phyloP scores from a whole-genome alignment of 2,329 filamentous ascomycete genomes.

The Sarocladiaceae sp. region DNA sequence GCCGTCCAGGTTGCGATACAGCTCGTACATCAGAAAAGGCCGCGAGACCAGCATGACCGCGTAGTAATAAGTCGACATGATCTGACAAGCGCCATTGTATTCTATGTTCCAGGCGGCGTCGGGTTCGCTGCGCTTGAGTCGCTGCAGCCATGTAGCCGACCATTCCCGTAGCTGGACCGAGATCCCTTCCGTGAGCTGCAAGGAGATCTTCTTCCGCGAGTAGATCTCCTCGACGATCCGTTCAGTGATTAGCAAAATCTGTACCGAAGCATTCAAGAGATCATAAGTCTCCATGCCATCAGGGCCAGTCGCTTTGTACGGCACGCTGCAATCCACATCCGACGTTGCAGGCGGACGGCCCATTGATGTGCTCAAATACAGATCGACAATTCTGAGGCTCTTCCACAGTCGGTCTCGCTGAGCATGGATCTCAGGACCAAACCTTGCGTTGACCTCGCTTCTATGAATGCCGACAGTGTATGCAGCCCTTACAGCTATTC shows the following conservation, averaged over 20 bases:
- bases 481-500: constrained; percentile 44
- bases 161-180: constrained; percentile 46
- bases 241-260: constrained; percentile 46
- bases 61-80: constrained; percentile 48
- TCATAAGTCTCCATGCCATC: constrained; percentile 35
- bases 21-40: constrained; percentile 50
- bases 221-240: constrained; percentile 46
- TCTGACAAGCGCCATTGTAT: constrained; percentile 42
- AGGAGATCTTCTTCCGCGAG: constrained; percentile 45
- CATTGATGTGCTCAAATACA: constrained; percentile 48
- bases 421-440: constrained; percentile 35
- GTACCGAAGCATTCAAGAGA: constrained; percentile 44
- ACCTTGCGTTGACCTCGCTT: constrained; percentile 47
- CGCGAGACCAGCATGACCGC: constrained; percentile 51
- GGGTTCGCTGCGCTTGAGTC: constrained; percentile 32
- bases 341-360: constrained; percentile 47
- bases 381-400: constrained; percentile 43
- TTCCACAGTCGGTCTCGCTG: constrained; percentile 48
- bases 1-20: constrained; percentile 34
- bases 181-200: constrained; percentile 47
- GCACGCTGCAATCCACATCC: constrained; percentile 48
- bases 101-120: constrained; percentile 16
- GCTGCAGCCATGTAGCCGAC: constrained; percentile 41
- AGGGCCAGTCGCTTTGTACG: constrained; percentile 32
- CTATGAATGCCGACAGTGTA: constrained; percentile 48